Base-by-base conservation (phyloP, 1,284 basidiomycete species). In the Vanrija sp. region DNA sequence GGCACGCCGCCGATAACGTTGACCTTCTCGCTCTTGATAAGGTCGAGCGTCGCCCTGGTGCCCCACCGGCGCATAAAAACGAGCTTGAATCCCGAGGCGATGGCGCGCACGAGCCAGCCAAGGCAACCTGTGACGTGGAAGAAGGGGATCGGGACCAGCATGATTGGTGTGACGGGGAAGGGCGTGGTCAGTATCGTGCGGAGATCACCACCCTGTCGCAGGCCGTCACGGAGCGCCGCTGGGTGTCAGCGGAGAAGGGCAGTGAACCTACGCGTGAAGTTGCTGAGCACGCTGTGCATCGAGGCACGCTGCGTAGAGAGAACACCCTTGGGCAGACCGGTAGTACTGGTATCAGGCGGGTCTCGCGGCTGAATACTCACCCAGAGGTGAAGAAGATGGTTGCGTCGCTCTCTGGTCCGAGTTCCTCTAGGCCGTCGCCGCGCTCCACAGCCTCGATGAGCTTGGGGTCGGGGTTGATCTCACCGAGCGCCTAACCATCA, bases 41-140 rank as follows among this genome's bases (percentile, higher is more conserved):
- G 51, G 23, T 58, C n/a, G 25, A 71, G 55, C 1, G 72, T 72
- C 10, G 65, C 66, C 5, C 50, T 46, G 29, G 66, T 62, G 16
- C 64, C 57, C 73, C 73, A 74, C 44, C 61, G 51, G 28, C 62
- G 55, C 63, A 68, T 64, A 46, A 70, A 57, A 16, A 73, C 69
- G 39, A 72, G 58, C 58, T 69, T 72, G 23, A 57, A 63, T 10
- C 73, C 73, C 14, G 57, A 64, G 38, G 60, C 60, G 46, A 73
- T 60, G 1, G 69, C 64, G 2, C 63, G 51, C 56, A 73, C 60
- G 21, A 75, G 61, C 62, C 69, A 69, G 6, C 66, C 64, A 1
- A 73, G 61, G 54, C 68, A 69, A n/a, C 73, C 73, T 0, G 73
- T 75, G 5, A 72, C 71, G 67, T 75, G 73, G 61, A 75, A 75